These are phyloP conservation scores for Ophiostoma sp. DNA, from an alignment of 2,329 filamentous ascomycete species.

Conservation along the genomic window DNA sequence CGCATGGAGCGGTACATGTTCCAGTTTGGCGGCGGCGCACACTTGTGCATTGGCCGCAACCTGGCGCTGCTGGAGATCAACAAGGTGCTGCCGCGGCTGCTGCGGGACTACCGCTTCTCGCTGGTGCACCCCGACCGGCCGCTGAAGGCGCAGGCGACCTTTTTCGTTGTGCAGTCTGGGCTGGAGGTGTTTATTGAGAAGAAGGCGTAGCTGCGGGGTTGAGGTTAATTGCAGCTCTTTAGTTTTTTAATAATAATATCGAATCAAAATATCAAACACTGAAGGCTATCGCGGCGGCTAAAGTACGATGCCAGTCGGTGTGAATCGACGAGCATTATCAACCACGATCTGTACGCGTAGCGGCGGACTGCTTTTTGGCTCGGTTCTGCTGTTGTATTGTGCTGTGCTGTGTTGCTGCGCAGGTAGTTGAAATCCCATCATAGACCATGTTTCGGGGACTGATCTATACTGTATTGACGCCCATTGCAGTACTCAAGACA, in stretches of 20 bases:
- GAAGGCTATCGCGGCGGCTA: neutral
- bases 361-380: neutral
- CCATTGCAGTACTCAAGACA: no score
- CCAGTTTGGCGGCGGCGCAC: slow-evolving; percentile 52
- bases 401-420: neutral
- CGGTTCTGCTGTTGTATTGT: neutral
- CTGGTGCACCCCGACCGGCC: slow-evolving; percentile 46
- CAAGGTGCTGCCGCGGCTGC: slow-evolving; percentile 52
- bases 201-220: neutral
- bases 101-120: slow-evolving; percentile 51
- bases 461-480: neutral
- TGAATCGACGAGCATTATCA: neutral
- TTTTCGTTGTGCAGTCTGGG: slow-evolving; percentile 56
- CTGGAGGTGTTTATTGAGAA: slow-evolving; percentile 47
- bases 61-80: slow-evolving; percentile 54
- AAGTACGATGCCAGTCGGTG: neutral
- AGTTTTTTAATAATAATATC: neutral
- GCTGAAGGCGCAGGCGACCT: slow-evolving; percentile 51
- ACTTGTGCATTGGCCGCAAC: slow-evolving; percentile 52
- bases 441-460: neutral
- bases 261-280: neutral
- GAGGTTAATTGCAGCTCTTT: neutral
- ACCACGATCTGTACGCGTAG: neutral
- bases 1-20: slow-evolving; percentile 53
- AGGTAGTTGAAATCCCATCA: neutral